A percentile compares a stretch with the other conserved stretches of the same genome.
Evolutionary conservation across 2,329 filamentous ascomycete species (phyloP).

Genomic region (Curvularia hawaiiensis): DNA sequence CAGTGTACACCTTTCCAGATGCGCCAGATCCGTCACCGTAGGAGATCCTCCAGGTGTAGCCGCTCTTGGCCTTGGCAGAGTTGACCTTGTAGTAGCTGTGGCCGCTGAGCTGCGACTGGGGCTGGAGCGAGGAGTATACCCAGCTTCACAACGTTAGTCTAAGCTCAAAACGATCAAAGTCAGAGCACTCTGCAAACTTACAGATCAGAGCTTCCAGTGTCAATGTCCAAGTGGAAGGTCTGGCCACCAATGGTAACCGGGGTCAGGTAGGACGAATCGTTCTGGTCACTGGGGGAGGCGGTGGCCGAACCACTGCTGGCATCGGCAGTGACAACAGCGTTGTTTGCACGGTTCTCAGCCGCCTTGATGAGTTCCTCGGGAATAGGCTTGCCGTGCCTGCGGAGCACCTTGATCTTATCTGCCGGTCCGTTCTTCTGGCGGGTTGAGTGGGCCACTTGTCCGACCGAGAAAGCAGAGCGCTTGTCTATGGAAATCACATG

Average conservation of each 20-base stretch:
- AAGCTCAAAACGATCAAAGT: too few relatives aligned
- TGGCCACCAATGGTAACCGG: conserved; percentile 69
- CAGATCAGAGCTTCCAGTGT: conserved; percentile 71
- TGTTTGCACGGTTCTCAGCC: conserved; percentile 38
- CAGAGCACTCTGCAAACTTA: not conserved
- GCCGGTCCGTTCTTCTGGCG: conserved; percentile 47
- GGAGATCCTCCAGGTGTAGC: conserved; percentile 62
- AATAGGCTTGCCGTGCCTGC: conserved; percentile 45
- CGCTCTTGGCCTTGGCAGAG: conserved; percentile 52
- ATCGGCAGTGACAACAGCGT: conserved; percentile 18
- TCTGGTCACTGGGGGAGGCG: conserved; percentile 49
- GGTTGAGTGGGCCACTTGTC: conserved; percentile 31
- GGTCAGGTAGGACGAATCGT: conserved; percentile 40
- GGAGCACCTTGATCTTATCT: conserved; percentile 48
- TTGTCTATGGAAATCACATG: conserved; percentile 18
- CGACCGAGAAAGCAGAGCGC: conserved; percentile 36
- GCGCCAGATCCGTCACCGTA: conserved; percentile 71
- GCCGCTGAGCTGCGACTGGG: conserved; percentile 55
- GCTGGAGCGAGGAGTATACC: conserved; percentile 67
- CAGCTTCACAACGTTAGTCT: conserved; percentile 51
- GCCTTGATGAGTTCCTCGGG: conserved; percentile 36
- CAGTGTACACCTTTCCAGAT: conserved; percentile 67
- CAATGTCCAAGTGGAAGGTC: conserved; percentile 69
- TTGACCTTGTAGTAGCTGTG: conserved; percentile 64
- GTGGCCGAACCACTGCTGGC: conserved; percentile 41